Base-by-base conservation (phyloP, 306 rosid genomes). In the Trifolium pratense region DNA sequence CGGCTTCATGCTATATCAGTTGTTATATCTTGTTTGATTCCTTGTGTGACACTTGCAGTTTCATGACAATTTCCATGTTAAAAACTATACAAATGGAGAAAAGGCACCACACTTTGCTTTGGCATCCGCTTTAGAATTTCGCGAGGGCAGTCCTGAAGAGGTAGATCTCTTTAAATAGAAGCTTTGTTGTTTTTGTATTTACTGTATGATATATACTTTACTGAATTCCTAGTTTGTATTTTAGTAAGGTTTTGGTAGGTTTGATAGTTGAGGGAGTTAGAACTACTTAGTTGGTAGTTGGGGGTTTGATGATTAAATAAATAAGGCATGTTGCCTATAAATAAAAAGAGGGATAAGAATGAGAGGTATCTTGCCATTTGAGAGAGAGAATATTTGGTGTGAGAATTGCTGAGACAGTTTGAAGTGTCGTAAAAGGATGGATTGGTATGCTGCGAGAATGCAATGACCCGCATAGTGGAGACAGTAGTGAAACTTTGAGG, bases 61-160 rank as follows among this genome's bases (percentile, higher is more conserved):
- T 69, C 96, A 88, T 75, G 65, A 84, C 65, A 89, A 85, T 76
- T 93, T 93, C 75, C 89, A 5, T 56, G 87, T 87, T 79, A 84
- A 83, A 82, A 82, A 77, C 78, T 72, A 78, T 71, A 77, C 60
- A 0, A 71, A 66, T 57, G 81, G 70, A 75, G 87, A 79, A 70
- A 60, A 56, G 26, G 61, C 57, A 12, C 65, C 32, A 0, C 34
- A 5, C 57, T 69, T 61, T 77, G 76, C 76, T 69, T 51, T 77
- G 76, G 76, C 81, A 37, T 69, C 81, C 20, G 81, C 76, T 77
- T 37, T 77, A 49, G 81, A 77, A 77, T 77, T 39, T 23, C 89
- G 31, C 48, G 97, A 91, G 83, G 98, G 97, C 66, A 88, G 90
- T 85, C 74, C 84, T 45, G 98, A 93, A 79, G 98, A 91, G 98